These are phyloP conservation scores for Penicillium thymicola DNA, from an alignment of 2,329 filamentous ascomycete genomes.

Conservation along the genomic window DNA sequence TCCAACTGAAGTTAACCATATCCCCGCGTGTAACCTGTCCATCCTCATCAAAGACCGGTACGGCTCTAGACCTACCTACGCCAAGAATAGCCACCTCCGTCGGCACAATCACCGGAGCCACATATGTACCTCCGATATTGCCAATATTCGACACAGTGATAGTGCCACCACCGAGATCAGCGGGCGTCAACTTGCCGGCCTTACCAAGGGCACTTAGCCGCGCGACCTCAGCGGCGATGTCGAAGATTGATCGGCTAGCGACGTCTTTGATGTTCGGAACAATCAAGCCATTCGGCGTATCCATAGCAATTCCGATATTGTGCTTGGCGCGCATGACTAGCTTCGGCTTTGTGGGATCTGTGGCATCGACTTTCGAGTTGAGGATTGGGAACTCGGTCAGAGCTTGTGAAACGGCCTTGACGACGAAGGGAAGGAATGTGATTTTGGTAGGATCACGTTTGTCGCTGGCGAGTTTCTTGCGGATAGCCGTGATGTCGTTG, in stretches of 20 bases:
- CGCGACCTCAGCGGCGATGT: conserved; percentile 72
- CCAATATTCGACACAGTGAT: conserved; percentile 97
- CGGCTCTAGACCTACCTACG: conserved; percentile 72
- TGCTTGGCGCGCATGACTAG: conserved; percentile 78
- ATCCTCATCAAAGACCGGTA: conserved; percentile 70
- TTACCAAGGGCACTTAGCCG: conserved; percentile 71
- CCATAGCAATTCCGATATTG: conserved; percentile 95
- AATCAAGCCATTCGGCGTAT: conserved; percentile 81
- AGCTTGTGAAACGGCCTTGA: conserved; percentile 89
- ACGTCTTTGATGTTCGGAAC: conserved; percentile 92
- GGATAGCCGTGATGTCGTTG: conserved; percentile 67
- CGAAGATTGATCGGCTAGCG: conserved; percentile 68
- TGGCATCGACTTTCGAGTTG: conserved; percentile 75
- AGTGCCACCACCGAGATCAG: conserved; percentile 79
- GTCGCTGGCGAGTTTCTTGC: conserved; percentile 69
- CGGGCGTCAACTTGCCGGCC: conserved; percentile 68
- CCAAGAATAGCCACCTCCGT: conserved; percentile 90
- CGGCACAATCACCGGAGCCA: conserved; percentile 86
- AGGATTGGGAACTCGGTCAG: conserved; percentile 79
- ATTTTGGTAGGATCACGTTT: conserved; percentile 58
- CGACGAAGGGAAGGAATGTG: conserved; percentile 88
- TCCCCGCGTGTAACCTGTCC: conserved; percentile 68
- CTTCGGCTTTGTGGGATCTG: conserved; percentile 62
- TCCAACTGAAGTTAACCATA: conserved; percentile 91
- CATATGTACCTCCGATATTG: conserved; percentile 87